Evolutionary conservation across 2,329 filamentous ascomycete genomes (phyloP).

Genomic region (Fusarium sororula): DNA sequence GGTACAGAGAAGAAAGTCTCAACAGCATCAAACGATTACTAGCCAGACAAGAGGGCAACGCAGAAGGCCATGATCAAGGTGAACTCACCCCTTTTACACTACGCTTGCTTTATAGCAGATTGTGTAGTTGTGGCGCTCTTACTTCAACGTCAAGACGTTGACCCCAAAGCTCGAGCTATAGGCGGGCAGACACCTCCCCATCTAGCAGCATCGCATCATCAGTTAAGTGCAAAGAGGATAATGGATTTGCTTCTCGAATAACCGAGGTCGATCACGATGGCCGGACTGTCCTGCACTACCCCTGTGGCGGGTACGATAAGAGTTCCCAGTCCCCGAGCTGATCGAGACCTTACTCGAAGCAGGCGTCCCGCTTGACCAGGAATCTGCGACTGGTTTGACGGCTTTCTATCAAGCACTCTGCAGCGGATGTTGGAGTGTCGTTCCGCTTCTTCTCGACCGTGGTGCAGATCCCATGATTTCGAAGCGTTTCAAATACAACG

Average conservation of each 20-base stretch:
- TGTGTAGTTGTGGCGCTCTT: background rate
- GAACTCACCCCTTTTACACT: background rate
- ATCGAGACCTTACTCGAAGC: background rate
- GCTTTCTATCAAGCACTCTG: background rate
- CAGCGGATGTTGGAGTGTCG: background rate
- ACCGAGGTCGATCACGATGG: background rate
- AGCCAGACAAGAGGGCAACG: background rate
- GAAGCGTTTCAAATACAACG: background rate
- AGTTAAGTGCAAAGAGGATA: background rate
- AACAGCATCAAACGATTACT: constrained; percentile 5
- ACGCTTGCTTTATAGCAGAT: background rate
- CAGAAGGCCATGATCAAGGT: background rate
- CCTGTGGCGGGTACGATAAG: background rate
- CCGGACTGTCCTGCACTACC: constrained; percentile 1
- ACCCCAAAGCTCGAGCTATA: background rate
- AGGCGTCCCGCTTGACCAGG: background rate
- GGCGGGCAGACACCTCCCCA: constrained; percentile 12
- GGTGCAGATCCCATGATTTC: constrained; percentile 13
- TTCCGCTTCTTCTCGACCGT: background rate
- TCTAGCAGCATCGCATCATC: background rate
- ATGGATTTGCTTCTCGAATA: background rate
- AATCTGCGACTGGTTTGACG: background rate
- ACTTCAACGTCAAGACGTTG: constrained; percentile 3
- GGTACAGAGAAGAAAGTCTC: background rate
- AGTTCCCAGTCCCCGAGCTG: background rate